A percentile compares a stretch with the other conserved stretches of the same genome.
Evolutionary conservation across 192 early-diverging fungal species (phyloP).

Genomic region (Chytriomyces sp.): DNA sequence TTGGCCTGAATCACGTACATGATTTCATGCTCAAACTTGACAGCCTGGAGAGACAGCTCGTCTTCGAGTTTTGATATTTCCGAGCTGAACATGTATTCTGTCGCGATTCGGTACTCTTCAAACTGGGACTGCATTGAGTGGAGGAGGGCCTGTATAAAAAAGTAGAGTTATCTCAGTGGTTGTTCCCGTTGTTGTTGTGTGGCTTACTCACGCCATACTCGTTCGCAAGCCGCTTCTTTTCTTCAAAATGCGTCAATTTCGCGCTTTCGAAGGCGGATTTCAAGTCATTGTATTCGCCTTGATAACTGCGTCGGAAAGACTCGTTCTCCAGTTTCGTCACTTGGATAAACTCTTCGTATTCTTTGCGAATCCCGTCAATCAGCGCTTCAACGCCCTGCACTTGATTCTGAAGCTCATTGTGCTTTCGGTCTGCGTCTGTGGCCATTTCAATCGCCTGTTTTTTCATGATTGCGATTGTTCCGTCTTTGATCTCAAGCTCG

Average conservation of each 20-base stretch:
- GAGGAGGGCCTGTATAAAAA: slow-evolving; percentile 45
- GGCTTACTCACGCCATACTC: slow-evolving; percentile 54
- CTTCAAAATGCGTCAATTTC: slow-evolving; percentile 57
- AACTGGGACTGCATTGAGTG: slow-evolving; percentile 65
- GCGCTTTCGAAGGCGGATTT: slow-evolving; percentile 51
- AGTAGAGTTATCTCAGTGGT: slow-evolving; percentile 8
- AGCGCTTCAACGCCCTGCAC: slow-evolving; percentile 66
- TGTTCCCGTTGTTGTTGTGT: not conserved
- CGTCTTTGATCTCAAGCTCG: slow-evolving; percentile 42
- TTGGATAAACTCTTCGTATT: slow-evolving; percentile 69
- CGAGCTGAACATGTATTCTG: slow-evolving; percentile 61
- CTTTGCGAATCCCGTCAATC: slow-evolving; percentile 58
- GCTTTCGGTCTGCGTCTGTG: slow-evolving; percentile 54
- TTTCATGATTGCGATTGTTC: slow-evolving; percentile 37
- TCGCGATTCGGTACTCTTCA: slow-evolving; percentile 62
- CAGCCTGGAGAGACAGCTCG: slow-evolving; percentile 57
- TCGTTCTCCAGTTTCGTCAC: slow-evolving; percentile 66
- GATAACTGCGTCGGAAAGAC: slow-evolving; percentile 47
- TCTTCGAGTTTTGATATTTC: slow-evolving; percentile 67
- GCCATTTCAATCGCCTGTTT: slow-evolving; percentile 57
- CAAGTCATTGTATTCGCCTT: slow-evolving; percentile 56
- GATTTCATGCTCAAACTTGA: slow-evolving; percentile 66
- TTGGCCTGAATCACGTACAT: slow-evolving; percentile 70
- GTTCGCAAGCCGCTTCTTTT: slow-evolving; percentile 58
- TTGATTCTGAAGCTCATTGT: slow-evolving; percentile 67